Evolutionary conservation across 2,329 filamentous ascomycete genomes (phyloP).

Genomic region (Hypoxylon sp.): DNA sequence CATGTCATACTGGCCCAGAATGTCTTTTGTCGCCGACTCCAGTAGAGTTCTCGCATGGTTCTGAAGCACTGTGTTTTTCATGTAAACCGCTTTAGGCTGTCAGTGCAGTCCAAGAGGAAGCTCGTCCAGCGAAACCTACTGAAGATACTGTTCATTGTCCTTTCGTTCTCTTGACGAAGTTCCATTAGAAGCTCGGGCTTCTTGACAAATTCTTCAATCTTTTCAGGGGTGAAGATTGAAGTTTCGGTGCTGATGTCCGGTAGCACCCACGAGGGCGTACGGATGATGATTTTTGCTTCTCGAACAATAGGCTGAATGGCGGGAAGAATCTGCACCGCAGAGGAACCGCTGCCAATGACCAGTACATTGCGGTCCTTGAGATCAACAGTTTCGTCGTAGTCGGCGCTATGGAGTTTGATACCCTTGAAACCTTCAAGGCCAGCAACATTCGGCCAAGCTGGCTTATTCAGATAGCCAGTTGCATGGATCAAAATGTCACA

Average conservation of each 20-base stretch:
- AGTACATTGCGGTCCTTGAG: slow-evolving; percentile 35
- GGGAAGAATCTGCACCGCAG: slow-evolving; percentile 64
- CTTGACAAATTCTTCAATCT: slow-evolving; percentile 63
- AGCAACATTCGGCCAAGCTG: slow-evolving; percentile 37
- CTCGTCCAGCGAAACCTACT: slow-evolving; percentile 43
- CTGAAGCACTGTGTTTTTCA: slow-evolving; percentile 35
- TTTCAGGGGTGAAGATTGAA: slow-evolving; percentile 60
- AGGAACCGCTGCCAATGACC: slow-evolving; percentile 44
- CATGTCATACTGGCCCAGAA: slow-evolving; percentile 26
- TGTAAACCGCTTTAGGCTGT: slow-evolving; percentile 27
- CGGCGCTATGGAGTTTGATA: slow-evolving; percentile 36
- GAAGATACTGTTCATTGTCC: slow-evolving; percentile 45
- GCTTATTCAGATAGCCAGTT: slow-evolving; percentile 43
- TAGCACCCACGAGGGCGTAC: slow-evolving; percentile 66
- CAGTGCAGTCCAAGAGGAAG: not conserved
- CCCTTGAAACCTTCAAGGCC: slow-evolving; percentile 34
- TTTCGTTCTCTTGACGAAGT: slow-evolving; percentile 39
- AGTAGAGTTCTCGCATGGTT: slow-evolving; percentile 30
- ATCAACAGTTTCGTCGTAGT: slow-evolving; percentile 35
- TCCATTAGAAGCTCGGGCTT: slow-evolving; percentile 47
- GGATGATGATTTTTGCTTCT: slow-evolving; percentile 65
- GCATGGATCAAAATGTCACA: slow-evolving; percentile 61
- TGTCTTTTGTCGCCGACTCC: slow-evolving; percentile 20
- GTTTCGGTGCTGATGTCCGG: slow-evolving; percentile 60
- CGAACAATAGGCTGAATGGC: slow-evolving; percentile 61